These are phyloP conservation scores for Phytopythium boreale DNA, from an alignment of 352 stramenopile species.

Conservation along the genomic window DNA sequence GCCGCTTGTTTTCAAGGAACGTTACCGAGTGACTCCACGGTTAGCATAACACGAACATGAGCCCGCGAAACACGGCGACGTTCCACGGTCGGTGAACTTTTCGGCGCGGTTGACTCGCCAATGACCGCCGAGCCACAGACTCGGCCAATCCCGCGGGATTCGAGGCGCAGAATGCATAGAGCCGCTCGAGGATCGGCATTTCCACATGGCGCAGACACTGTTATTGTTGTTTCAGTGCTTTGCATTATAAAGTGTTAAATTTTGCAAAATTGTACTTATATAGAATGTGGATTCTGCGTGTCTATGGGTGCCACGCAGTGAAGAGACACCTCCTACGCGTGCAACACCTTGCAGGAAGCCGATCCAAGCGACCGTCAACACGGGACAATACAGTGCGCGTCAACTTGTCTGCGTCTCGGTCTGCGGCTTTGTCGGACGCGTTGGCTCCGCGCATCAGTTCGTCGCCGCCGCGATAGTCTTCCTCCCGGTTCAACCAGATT, in stretches of 20 bases:
- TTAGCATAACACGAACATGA: not conserved
- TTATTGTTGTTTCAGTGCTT: not conserved
- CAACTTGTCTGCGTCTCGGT: not conserved
- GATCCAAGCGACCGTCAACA: not conserved
- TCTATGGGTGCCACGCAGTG: no score
- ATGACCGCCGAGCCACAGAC: slow-evolving; percentile 1
- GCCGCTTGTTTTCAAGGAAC: not conserved
- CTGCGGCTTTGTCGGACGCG: no score
- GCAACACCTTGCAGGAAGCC: not conserved
- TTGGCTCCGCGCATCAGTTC: no score
- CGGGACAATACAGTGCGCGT: not conserved
- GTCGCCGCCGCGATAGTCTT: no score
- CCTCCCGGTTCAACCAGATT: no score
- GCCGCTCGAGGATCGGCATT: not conserved
- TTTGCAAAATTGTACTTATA: not conserved
- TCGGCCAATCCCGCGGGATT: slow-evolving; percentile 2
- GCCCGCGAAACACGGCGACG: not conserved
- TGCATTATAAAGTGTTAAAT: not conserved
- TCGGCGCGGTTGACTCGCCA: not conserved
- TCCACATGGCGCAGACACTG: not conserved
- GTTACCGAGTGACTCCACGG: not conserved
- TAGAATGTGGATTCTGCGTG: not conserved
- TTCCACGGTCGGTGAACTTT: not conserved
- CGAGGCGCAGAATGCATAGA: not conserved
- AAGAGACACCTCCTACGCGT: no score